phyloP scores from a whole-genome alignment of 352 stramenopile genomes.

The Phytophthora fragariaefolia region DNA sequence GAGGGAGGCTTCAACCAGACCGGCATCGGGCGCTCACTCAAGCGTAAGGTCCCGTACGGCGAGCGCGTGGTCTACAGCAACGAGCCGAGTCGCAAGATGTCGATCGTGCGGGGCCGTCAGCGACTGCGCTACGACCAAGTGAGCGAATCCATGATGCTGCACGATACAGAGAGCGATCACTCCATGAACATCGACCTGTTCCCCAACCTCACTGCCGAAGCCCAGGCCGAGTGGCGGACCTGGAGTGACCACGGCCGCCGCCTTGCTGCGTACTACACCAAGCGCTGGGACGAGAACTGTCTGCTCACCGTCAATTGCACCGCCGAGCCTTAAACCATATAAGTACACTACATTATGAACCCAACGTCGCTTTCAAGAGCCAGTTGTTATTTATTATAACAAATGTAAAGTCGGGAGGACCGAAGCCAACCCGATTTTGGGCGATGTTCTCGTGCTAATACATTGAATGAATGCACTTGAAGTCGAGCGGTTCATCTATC shows the following conservation, averaged over 20 bases:
- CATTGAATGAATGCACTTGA: too few relatives aligned
- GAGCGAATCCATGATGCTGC: conserved; percentile 38
- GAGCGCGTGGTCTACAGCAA: conserved; percentile 58
- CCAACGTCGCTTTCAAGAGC: too few relatives aligned
- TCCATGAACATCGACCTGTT: conserved; percentile 44
- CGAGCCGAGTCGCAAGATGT: conserved; percentile 50
- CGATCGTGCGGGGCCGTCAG: conserved; percentile 39
- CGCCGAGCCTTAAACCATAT: not conserved
- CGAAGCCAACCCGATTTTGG: not conserved
- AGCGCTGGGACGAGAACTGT: conserved; percentile 52
- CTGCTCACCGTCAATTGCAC: conserved; percentile 40
- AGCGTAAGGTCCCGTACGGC: conserved; percentile 42
- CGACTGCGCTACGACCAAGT: conserved; percentile 53
- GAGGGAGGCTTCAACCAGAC: conserved; percentile 42
- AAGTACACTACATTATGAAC: not conserved
- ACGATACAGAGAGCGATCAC: conserved; percentile 48
- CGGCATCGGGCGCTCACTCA: conserved; percentile 48
- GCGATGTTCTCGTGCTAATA: too few relatives aligned
- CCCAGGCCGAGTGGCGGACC: conserved; percentile 24
- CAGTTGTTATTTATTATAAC: too few relatives aligned
- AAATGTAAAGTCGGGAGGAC: too few relatives aligned
- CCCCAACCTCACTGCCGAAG: conserved; percentile 25
- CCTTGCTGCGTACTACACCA: conserved; percentile 61
- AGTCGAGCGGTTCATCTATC: too few relatives aligned
- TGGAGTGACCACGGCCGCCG: conserved; percentile 37